A percentile compares a stretch with the other conserved stretches of the same genome.
These are phyloP conservation scores for Leucocoprinus gongylophorus DNA, from an alignment of 1,284 basidiomycete species.

Conservation along the genomic window DNA sequence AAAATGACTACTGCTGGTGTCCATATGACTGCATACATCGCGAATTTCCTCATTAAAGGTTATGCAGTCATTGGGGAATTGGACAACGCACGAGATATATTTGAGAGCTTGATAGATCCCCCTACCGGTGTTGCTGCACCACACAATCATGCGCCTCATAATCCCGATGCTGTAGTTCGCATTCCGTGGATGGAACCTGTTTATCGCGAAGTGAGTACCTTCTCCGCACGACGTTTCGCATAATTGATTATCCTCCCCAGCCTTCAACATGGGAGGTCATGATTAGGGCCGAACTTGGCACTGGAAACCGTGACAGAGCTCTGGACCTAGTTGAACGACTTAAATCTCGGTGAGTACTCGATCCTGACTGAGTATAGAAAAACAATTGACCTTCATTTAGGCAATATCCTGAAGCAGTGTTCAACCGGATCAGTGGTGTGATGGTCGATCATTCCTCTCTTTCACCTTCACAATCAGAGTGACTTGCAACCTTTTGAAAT, in stretches of 20 bases:
- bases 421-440: constrained; percentile 57
- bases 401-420: constrained; percentile 68
- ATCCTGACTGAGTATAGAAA: background rate
- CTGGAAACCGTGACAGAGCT: constrained; percentile 69
- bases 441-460: constrained; percentile 45
- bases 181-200: constrained; percentile 52
- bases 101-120: constrained; percentile 85
- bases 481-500: background rate
- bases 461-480: background rate
- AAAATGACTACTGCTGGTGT: constrained; percentile 62
- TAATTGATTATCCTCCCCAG: constrained; percentile 29
- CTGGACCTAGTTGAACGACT: constrained; percentile 69
- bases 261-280: constrained; percentile 91
- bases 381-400: constrained; percentile 28
- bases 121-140: constrained; percentile 82
- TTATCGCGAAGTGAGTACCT: constrained; percentile 75
- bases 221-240: background rate
- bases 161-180: constrained; percentile 26
- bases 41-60: constrained; percentile 88
- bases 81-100: constrained; percentile 66
- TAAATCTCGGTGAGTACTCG: constrained; percentile 52
- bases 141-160: constrained; percentile 78
- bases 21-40: constrained; percentile 93
- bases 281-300: constrained; percentile 86
- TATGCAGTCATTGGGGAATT: constrained; percentile 73